These are phyloP conservation scores for Pseudogymnoascus sp. DNA, from an alignment of 2,329 filamentous ascomycete genomes.

Conservation along the genomic window DNA sequence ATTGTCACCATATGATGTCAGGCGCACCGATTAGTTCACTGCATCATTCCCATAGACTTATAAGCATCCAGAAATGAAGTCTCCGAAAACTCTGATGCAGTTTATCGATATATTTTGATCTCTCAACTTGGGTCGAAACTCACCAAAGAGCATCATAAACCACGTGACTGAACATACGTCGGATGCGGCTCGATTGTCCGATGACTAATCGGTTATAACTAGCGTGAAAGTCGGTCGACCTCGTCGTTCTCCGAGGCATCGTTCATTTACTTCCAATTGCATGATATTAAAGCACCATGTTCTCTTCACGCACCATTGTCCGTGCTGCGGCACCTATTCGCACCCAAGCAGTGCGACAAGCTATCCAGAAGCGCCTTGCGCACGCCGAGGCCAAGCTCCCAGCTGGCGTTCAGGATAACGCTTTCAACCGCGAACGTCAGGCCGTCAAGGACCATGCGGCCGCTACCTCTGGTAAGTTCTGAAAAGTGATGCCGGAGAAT, in stretches of 20 bases:
- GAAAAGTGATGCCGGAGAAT: neutral
- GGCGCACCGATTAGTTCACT: neutral
- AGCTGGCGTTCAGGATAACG: constrained; percentile 64
- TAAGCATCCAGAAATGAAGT: neutral
- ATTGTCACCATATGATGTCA: neutral
- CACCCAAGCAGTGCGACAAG: constrained; percentile 42
- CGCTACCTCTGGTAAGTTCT: constrained; percentile 66
- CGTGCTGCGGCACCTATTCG: constrained; percentile 52
- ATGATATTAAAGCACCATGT: constrained; percentile 41
- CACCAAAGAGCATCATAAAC: neutral
- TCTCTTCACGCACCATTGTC: constrained; percentile 52
- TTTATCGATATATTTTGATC: neutral
- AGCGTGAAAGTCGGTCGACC: constrained; percentile 7
- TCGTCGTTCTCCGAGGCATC: constrained; percentile 1
- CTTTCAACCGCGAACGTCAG: constrained; percentile 85
- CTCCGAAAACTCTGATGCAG: neutral
- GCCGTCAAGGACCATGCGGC: constrained; percentile 86
- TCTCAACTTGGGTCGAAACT: neutral
- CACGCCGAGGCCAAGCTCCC: constrained; percentile 38
- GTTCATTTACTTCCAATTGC: constrained; percentile 5
- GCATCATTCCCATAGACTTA: neutral
- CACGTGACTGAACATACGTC: neutral
- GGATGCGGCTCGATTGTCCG: neutral
- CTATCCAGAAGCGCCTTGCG: constrained; percentile 62
- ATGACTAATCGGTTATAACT: constrained; percentile 4